Percentiles rank a stretch among this genome's conserved stretches.
phyloP scores from a whole-genome alignment of 2,329 filamentous ascomycete species.

The Fusarium nanum region DNA sequence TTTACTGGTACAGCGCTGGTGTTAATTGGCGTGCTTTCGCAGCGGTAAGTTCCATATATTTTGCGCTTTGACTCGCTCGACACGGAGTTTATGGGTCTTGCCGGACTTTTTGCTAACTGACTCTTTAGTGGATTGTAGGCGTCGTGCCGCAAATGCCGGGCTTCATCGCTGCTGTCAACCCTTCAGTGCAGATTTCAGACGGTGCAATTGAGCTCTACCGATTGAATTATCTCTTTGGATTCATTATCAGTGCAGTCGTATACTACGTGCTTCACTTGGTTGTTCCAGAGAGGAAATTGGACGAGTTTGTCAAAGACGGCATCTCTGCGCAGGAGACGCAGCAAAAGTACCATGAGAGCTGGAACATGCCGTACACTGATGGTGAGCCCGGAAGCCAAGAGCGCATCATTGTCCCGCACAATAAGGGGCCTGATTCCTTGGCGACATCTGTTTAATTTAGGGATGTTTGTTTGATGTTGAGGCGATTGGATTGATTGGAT shows the following conservation, averaged over 20 bases:
- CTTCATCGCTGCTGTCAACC: slow-evolving; percentile 56
- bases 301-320: slow-evolving; percentile 47
- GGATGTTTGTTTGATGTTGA: background rate
- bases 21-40: slow-evolving; percentile 56
- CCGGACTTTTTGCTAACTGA: background rate
- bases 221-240: slow-evolving; percentile 55
- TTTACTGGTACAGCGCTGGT: slow-evolving; percentile 57
- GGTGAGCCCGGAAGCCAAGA: slow-evolving; percentile 21
- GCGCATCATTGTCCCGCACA: slow-evolving; percentile 13
- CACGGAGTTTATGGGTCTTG: background rate
- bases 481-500: background rate
- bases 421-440: slow-evolving; percentile 19
- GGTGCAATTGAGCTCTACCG: slow-evolving; percentile 55
- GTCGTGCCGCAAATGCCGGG: slow-evolving; percentile 56
- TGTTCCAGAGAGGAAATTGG: slow-evolving; percentile 46
- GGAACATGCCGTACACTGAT: slow-evolving; percentile 48
- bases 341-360: slow-evolving; percentile 45
- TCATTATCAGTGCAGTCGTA: slow-evolving; percentile 50
- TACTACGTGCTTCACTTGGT: slow-evolving; percentile 49
- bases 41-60: slow-evolving; percentile 49
- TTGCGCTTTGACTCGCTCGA: background rate
- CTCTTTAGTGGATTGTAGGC: slow-evolving; percentile 53
- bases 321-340: slow-evolving; percentile 46
- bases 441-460: slow-evolving; percentile 23
- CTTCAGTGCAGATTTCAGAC: slow-evolving; percentile 48